A percentile compares a stretch with the other conserved stretches of the same genome.
phyloP scores from a whole-genome alignment of 1,284 basidiomycete genomes.

The Leucoagaricus sp. region DNA sequence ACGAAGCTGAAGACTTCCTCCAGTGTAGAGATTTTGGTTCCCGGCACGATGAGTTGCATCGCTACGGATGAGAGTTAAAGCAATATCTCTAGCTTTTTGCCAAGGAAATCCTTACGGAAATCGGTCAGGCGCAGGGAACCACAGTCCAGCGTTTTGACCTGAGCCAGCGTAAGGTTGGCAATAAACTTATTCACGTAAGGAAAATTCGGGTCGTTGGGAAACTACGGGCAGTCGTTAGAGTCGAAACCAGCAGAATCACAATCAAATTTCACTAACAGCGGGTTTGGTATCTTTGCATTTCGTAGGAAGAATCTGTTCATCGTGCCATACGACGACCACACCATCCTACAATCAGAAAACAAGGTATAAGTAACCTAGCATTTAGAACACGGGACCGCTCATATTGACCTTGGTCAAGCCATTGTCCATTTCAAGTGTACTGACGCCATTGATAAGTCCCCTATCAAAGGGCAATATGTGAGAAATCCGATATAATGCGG shows the following conservation, averaged over 20 bases:
- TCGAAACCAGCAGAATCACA: not conserved
- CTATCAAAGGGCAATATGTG: slow-evolving; percentile 1
- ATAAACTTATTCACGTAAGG: slow-evolving; percentile 77
- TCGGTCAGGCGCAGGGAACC: slow-evolving; percentile 64
- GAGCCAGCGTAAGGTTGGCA: slow-evolving; percentile 75
- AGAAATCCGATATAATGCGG: not conserved
- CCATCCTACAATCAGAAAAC: slow-evolving; percentile 52
- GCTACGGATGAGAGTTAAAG: slow-evolving; percentile 38
- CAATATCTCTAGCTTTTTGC: not conserved
- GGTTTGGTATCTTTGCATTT: slow-evolving; percentile 73
- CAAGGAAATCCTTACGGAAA: slow-evolving; percentile 51
- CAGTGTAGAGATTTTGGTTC: slow-evolving; percentile 71
- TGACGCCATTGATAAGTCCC: slow-evolving; percentile 76
- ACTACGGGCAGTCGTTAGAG: slow-evolving; percentile 33
- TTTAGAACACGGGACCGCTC: not conserved
- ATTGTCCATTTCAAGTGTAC: slow-evolving; percentile 78
- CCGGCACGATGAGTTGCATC: slow-evolving; percentile 63
- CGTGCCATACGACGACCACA: slow-evolving; percentile 78
- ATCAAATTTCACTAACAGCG: slow-evolving; percentile 40
- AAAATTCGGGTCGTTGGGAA: slow-evolving; percentile 55
- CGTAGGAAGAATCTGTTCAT: slow-evolving; percentile 58
- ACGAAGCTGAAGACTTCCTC: slow-evolving; percentile 76
- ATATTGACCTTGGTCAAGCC: slow-evolving; percentile 63
- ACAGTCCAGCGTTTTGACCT: slow-evolving; percentile 78
- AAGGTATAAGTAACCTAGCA: slow-evolving; percentile 15